A percentile compares a stretch with the other conserved stretches of the same genome.
Conservation (phyloP, 495 filamentous ascomycete species). For the Parathielavia appendiculata region DNA sequence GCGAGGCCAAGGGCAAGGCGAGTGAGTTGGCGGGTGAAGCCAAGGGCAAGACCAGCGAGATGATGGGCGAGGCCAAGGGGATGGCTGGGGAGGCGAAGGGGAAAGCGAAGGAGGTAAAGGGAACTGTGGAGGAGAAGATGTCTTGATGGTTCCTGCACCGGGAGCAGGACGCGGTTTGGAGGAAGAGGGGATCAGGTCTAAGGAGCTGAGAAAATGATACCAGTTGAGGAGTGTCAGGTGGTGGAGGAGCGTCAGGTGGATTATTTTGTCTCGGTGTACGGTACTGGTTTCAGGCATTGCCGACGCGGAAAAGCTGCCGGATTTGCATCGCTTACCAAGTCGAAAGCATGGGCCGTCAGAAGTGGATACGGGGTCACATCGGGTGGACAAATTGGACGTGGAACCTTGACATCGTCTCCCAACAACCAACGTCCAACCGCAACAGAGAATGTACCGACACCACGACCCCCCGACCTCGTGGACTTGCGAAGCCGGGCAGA, state of each 20-base stretch:
- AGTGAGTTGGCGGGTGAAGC: conserved; percentile 28
- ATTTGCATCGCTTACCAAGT: too few species aligned
- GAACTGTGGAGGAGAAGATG: conserved; percentile 17
- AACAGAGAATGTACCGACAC: conserved; percentile 26
- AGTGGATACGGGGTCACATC: too few species aligned
- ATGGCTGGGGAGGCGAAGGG: conserved; percentile 12
- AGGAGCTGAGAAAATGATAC: too few species aligned
- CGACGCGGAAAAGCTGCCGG: too few species aligned
- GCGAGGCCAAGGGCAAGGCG: conserved; percentile 32
- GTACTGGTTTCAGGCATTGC: too few species aligned
- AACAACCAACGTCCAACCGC: not conserved
- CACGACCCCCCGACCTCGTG: conserved; percentile 21
- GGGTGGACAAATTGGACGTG: too few species aligned
- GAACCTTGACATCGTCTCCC: not conserved
- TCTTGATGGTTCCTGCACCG: not conserved
- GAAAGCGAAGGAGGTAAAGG: conserved; percentile 9
- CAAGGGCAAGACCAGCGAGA: conserved; percentile 28
- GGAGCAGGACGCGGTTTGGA: too few species aligned
- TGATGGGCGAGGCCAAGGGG: conserved; percentile 15
- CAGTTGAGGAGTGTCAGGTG: too few species aligned
- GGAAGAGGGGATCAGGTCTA: too few species aligned
- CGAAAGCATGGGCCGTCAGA: too few species aligned
- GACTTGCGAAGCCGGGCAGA: conserved; percentile 10
- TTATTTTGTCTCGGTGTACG: too few species aligned
- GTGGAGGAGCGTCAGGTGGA: too few species aligned